Conservation (phyloP, 1,139 yeast species). For the Hyphopichia buzzinii region DNA sequence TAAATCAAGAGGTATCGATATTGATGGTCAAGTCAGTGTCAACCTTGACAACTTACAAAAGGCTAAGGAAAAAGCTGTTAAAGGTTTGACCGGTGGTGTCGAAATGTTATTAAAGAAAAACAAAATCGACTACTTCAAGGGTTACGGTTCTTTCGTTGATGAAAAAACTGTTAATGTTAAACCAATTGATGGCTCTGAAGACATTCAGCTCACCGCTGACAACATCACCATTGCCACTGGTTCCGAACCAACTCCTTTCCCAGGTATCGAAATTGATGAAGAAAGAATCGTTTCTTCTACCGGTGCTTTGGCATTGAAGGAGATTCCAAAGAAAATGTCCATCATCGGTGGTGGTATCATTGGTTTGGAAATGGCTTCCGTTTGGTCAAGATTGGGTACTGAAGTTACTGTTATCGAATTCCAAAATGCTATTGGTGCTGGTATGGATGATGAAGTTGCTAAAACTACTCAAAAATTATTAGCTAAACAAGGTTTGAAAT, state of each 20-base stretch:
- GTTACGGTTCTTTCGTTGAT: conserved; percentile 82
- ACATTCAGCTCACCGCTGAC: conserved; percentile 64
- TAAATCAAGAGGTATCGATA: conserved; percentile 85
- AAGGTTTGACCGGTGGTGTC: conserved; percentile 87
- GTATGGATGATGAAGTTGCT: conserved; percentile 97
- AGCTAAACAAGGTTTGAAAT: conserved; percentile 91
- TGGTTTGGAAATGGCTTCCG: conserved; percentile 99
- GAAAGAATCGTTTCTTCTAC: conserved; percentile 96
- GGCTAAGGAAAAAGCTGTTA: conserved; percentile 89
- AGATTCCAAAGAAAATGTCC: conserved; percentile 87
- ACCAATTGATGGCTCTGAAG: conserved; percentile 83
- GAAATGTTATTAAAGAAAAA: conserved; percentile 95
- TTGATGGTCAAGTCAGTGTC: conserved; percentile 65
- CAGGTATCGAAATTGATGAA: conserved; percentile 95
- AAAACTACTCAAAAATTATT: conserved; percentile 85
- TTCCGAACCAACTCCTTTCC: conserved; percentile 98
- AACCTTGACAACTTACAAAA: conserved; percentile 81
- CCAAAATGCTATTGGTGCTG: conserved; percentile 85
- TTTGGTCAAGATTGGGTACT: conserved; percentile 91
- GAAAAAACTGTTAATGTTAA: conserved; percentile 77
- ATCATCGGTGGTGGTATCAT: conserved; percentile 99
- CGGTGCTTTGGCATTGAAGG: conserved; percentile 81
- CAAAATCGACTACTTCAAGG: conserved; percentile 92
- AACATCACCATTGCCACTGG: conserved; percentile 97
- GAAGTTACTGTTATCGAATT: conserved; percentile 94